phyloP scores from a whole-genome alignment of 192 early-diverging fungal genomes.

The Backusella parvicylindrica region DNA sequence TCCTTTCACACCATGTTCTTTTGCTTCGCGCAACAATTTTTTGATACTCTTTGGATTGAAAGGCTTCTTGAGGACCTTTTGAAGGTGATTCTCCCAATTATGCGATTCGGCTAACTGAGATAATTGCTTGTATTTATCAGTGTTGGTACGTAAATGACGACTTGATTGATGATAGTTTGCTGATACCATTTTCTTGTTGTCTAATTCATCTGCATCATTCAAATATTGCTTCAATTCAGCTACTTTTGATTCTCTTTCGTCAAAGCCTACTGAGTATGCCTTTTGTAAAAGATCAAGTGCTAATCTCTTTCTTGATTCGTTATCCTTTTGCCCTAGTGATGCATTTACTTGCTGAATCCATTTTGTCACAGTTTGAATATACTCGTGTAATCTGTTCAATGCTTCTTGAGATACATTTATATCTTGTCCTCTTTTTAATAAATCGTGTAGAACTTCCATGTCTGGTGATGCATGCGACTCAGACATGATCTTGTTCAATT shows the following conservation, averaged over 20 bases:
- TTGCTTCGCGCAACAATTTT: not conserved
- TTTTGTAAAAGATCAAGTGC: not conserved
- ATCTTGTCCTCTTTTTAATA: not conserved
- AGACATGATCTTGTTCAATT: constrained; percentile 27
- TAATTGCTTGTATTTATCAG: not conserved
- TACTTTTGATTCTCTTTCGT: constrained; percentile 37
- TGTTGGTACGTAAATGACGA: not conserved
- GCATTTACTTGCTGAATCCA: not conserved
- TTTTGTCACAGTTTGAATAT: not conserved
- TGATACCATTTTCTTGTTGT: constrained; percentile 1
- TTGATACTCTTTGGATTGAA: not conserved
- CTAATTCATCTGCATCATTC: constrained; percentile 26
- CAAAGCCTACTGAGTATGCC: not conserved
- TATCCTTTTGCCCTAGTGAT: not conserved
- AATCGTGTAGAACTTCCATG: not conserved
- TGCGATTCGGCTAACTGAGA: not conserved
- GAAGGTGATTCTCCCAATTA: not conserved
- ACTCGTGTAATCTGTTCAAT: not conserved
- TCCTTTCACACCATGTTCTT: not conserved
- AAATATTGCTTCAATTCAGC: constrained; percentile 35
- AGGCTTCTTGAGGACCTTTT: not conserved
- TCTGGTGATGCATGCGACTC: constrained; percentile 32
- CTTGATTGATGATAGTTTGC: not conserved
- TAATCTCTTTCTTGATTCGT: not conserved
- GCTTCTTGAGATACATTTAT: not conserved